phyloP scores from a whole-genome alignment of 441 rosid species.

The Mallotus japonicus region DNA sequence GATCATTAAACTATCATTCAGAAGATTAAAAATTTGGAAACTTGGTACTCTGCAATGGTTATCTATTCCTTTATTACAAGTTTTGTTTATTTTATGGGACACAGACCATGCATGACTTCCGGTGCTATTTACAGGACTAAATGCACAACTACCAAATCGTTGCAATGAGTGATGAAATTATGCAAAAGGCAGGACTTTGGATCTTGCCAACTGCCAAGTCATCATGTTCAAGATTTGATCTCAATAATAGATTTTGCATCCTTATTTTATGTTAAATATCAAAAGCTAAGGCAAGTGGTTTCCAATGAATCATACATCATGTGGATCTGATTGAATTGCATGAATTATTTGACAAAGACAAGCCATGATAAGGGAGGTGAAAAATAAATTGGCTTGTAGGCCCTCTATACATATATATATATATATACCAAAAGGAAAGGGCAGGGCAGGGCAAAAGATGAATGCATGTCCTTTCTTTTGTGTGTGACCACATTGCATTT shows the following conservation, averaged over 20 bases:
- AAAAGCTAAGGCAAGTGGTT: slow-evolving; percentile 6
- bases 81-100: too few species aligned
- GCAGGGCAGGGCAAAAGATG: neutral
- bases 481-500: neutral
- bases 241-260: neutral
- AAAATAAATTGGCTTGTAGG: neutral
- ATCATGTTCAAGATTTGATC: neutral
- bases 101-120: neutral
- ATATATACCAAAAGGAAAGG: neutral
- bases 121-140: neutral
- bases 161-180: neutral
- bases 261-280: neutral
- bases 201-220: neutral
- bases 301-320: slow-evolving; percentile 12
- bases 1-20: too few species aligned
- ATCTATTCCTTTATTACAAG: too few species aligned
- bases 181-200: neutral
- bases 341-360: slow-evolving; percentile 23
- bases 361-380: neutral
- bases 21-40: too few species aligned
- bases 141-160: neutral
- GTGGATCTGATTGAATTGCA: slow-evolving; percentile 18
- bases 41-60: too few species aligned
- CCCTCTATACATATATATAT: neutral
- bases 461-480: neutral